Base-by-base conservation (phyloP, 208 protist species). In the Crithidia mellificae region DNA sequence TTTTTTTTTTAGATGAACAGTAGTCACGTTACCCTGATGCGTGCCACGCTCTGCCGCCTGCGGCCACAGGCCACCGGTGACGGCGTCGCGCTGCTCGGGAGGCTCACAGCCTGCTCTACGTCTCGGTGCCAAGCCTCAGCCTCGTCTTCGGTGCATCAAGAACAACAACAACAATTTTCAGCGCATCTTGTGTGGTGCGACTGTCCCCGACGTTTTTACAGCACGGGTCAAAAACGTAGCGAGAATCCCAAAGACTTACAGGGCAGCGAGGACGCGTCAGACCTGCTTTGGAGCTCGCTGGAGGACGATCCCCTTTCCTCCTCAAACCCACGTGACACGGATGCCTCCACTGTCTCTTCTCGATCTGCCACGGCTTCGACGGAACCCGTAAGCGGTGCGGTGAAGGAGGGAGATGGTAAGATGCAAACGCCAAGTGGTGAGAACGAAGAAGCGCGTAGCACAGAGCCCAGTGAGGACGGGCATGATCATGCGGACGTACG, bases 221-320 rank as follows among this genome's bases (percentile, higher is more conserved):
- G 34, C 46, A 36, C 32, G n/a, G 25, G 14, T 2, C 68, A 22
- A 19, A 27, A 62, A 14, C 27, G 51, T 0, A 12, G 56, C 56
- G 38, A 29, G 25, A 20, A 25, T 0, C 4, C 25, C 34, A 34
- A 65, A 2, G 29, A 7, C 19, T 7, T 17, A 14, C 6, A 3
- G 41, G 22, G 6, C 0, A 61, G 29, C 38, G 63, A 69, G 0
- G 70, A 76, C 32, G 70, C 70, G 5, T 61, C 64, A 19, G 70
- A 76, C 17, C 63, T 76, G n/a, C 22, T 76, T 12, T 76, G 70
- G 70, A 22, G 25, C 20, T 36, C 38, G 8, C 20, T 76, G 22
- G 39, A 52, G 6, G 52, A 67, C 6, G 15, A 6, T 24, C 17
- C 7, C 7, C 5, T 43, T 22, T 6, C 25, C 41, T 29, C 55